phyloP scores from a whole-genome alignment of 306 rosid genomes.

The Echinosophora koreensis region DNA sequence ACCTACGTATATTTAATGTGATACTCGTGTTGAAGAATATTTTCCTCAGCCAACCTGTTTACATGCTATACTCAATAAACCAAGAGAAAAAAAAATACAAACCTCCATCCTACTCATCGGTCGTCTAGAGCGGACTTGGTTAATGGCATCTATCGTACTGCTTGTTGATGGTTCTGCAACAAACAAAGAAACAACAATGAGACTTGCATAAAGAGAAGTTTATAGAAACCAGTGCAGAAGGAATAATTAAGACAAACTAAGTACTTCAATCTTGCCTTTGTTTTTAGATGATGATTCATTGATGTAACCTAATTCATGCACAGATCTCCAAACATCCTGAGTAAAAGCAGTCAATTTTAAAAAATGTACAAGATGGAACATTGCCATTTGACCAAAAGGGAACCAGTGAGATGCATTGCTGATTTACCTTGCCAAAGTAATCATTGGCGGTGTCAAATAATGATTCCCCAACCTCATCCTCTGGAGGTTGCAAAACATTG shows the following conservation, averaged over 20 bases:
- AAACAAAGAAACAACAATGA: conserved; percentile 36
- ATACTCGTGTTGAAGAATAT: background rate
- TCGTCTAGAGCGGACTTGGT: conserved; percentile 82
- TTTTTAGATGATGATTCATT: conserved; percentile 62
- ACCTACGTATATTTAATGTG: conserved; percentile 6
- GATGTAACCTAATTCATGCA: conserved; percentile 59
- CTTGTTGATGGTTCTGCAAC: conserved; percentile 70
- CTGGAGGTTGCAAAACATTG: conserved; percentile 98
- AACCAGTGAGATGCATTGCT: conserved; percentile 44
- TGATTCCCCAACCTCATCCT: conserved; percentile 85
- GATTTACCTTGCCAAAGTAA: conserved; percentile 85
- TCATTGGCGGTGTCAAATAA: conserved; percentile 67
- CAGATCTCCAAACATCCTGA: conserved; percentile 80
- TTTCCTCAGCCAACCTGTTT: background rate
- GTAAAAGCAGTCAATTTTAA: conserved; percentile 44
- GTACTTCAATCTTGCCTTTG: conserved; percentile 65
- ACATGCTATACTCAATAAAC: conserved; percentile 15
- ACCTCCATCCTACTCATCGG: conserved; percentile 99
- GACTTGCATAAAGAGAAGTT: conserved; percentile 19
- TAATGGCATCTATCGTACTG: conserved; percentile 80
- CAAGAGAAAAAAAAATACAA: conserved; percentile 48
- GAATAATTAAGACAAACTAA: conserved; percentile 37
- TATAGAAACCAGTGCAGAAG: conserved; percentile 29
- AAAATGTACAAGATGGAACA: conserved; percentile 38
- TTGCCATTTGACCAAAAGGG: conserved; percentile 38